Base-by-base conservation (phyloP, 495 filamentous ascomycete species). In the Neurospora sp. region DNA sequence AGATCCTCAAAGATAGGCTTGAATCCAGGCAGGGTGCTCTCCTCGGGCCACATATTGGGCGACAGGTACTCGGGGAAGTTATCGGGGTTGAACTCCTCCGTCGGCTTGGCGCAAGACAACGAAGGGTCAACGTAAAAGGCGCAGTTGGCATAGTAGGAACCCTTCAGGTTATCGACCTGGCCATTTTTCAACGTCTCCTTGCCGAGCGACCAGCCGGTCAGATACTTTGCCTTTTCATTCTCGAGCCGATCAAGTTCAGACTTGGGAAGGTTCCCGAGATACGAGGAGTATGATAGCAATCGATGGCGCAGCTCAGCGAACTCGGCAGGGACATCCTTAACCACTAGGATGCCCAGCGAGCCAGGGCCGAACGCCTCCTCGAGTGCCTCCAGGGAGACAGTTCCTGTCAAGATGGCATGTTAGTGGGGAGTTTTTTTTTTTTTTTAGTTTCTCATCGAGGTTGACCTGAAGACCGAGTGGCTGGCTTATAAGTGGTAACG, bases 91-190 rank as follows among this genome's bases (percentile, higher is more conserved):
- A 86, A 88, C 69, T 88, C 82, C 6, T 83, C 82, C 3, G 90
- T 87, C 3, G 86, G 86, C 27, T 77, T 86, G 8, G 90, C 89
- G 68, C 87, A 87, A 12, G 89, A 83, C 6, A 93, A 83, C 3
- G 76, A 72, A 3, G 89, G 84, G 74, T 92, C 87, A 69, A 94
- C 89, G 80, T 96, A 95, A 85, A 97, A 98, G 70, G 92, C 92
- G 81, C 94, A 97, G 83, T 98, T 98, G 79, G 94, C 91, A 80
- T 98, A 99, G 86, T 92, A 99, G 20, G 93, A 97, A 70, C 96
- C 96, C 83, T 99, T 99, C 12, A 92, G 87, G 6, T 92, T 97
- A 77, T 99, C 96, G 75, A 94, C 93, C 72, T 91, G 90, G 73
- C 94, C 93, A 78, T 92, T 90, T 75, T 93, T 92, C 69, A 98